Base-by-base conservation (phyloP, 768 basidiomycete genomes). In the Boletus rufocinnamomeus region DNA sequence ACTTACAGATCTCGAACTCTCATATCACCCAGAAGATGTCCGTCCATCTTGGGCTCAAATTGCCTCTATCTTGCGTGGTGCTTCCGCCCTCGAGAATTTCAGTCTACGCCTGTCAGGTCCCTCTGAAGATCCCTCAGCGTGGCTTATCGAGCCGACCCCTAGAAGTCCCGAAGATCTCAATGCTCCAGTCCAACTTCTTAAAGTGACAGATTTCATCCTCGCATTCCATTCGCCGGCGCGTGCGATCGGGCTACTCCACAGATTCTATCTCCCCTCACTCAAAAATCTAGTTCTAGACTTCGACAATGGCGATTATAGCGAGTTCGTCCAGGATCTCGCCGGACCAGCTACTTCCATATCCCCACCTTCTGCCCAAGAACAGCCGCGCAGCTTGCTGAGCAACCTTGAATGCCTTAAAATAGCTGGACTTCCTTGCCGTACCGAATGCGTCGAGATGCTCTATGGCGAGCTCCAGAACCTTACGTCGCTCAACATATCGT, bases 21-120 rank as follows among this genome's bases (percentile, higher is more conserved):
- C 84, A 0, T 89, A 81, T 72, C 88, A 88, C 63, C 70, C 79
- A 10, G 75, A 79, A 30, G 83, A 87, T 64, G 86, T 85, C 16
- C 82, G 87, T 14, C 89, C 88, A 2, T 77, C 80, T 4, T 88
- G 80, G 71, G 58, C 64, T 11, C 77, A 80, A 16, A 86, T 91
- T 61, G 65, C 71, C 28, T 66, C 77, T 32, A 83, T 88, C 21
- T 67, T 92, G 40, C 68, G 72, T 11, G 63, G 71, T 25, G 86
- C 85, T 4, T 82, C 88, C 3, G 72, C 81, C 40, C 78, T 91
- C 10, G 69, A 76, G 32, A 76, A 68, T 2, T 79, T 92, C 55
- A 77, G 76, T 3, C 74, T 91, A 10, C 77, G 75, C 38, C 65
- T 76, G 47, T 88, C 89, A 11, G 86, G 88, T 1, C 87, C 89